These are phyloP conservation scores for Entomortierella lignicola DNA, from an alignment of 192 early-diverging fungal genomes.

Conservation along the genomic window DNA sequence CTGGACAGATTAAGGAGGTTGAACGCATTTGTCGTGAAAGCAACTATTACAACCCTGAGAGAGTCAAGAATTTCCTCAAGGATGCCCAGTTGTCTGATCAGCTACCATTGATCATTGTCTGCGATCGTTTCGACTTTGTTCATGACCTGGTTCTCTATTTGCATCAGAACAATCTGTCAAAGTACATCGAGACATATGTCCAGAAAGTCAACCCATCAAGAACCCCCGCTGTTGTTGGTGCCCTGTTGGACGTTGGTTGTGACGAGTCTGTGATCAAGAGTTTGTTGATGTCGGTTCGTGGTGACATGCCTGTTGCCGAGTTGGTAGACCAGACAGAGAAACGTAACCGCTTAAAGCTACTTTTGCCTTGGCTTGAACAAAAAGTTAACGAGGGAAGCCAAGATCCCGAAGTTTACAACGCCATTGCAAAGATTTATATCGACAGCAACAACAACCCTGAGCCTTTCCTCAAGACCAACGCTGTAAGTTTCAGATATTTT, in stretches of 20 bases:
- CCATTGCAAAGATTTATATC: constrained; percentile 98
- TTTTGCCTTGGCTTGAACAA: constrained; percentile 94
- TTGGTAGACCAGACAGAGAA: constrained; percentile 94
- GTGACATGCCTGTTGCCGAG: constrained; percentile 84
- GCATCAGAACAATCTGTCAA: constrained; percentile 92
- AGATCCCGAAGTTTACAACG: constrained; percentile 95
- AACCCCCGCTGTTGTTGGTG: constrained; percentile 95
- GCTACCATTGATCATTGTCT: constrained; percentile 98
- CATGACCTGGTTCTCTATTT: constrained; percentile 97
- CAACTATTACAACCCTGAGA: constrained; percentile 96
- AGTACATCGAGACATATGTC: constrained; percentile 99
- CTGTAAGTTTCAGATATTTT: constrained; percentile 47
- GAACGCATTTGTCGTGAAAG: constrained; percentile 97
- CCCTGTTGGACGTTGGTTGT: constrained; percentile 98
- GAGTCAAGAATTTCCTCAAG: constrained; percentile 99
- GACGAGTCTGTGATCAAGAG: constrained; percentile 95
- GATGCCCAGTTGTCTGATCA: constrained; percentile 96
- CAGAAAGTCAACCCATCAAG: constrained; percentile 97
- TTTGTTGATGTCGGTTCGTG: constrained; percentile 86
- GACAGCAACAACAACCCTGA: constrained; percentile 99
- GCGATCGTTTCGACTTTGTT: constrained; percentile 97
- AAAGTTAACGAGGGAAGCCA: constrained; percentile 88
- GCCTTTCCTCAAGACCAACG: constrained; percentile 90
- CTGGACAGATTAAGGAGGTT: constrained; percentile 96
- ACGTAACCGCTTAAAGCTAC: constrained; percentile 95